Evolutionary conservation across 2,329 filamentous ascomycete genomes (phyloP).

Genomic region (Claviceps paspali): DNA sequence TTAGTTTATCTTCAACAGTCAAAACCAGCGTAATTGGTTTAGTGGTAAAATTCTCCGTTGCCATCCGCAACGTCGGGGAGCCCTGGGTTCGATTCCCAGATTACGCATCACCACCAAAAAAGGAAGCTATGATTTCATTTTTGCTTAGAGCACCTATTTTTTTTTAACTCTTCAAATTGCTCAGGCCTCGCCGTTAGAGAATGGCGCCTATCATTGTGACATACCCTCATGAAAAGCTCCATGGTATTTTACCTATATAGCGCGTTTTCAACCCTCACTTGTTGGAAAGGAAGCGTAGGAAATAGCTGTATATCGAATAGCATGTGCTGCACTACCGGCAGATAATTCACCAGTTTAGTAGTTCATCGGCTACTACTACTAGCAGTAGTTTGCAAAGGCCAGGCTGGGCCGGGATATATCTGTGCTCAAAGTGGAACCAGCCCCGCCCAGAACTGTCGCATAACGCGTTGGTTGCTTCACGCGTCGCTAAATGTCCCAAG

Average conservation of each 20-base stretch:
- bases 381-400: too few relatives aligned
- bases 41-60: slow-evolving; percentile 22
- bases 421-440: neutral
- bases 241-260: too few relatives aligned
- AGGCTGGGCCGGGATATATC: too few relatives aligned
- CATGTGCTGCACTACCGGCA: neutral
- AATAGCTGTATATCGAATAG: neutral
- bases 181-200: too few relatives aligned
- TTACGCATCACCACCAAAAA: slow-evolving; percentile 10
- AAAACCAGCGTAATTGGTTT: slow-evolving; percentile 16
- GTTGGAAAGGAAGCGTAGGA: too few relatives aligned
- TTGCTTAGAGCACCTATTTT: too few relatives aligned
- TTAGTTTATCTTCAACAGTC: too few relatives aligned
- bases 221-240: too few relatives aligned
- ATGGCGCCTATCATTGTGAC: too few relatives aligned
- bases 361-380: too few relatives aligned
- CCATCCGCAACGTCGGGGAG: slow-evolving; percentile 18
- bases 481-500: neutral
- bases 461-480: slow-evolving; percentile 1
- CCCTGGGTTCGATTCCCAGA: slow-evolving; percentile 21
- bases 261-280: too few relatives aligned
- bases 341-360: neutral
- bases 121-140: neutral
- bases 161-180: too few relatives aligned
- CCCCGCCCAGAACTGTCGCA: neutral